Evolutionary conservation across 148 eudicot species (phyloP).

Genomic region (Silene conica): DNA sequence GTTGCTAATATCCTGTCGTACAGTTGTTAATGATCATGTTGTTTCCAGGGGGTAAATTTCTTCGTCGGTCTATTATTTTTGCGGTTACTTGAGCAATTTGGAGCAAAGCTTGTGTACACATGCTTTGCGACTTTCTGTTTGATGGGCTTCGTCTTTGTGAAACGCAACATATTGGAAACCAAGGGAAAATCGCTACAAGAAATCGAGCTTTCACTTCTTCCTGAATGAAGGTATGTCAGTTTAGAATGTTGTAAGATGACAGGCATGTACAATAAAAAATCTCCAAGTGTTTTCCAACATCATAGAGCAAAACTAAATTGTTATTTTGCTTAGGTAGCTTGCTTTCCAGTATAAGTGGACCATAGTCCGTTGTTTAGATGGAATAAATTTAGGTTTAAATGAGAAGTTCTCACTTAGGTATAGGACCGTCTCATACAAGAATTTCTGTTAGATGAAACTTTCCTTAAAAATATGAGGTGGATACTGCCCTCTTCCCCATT

Average conservation of each 20-base stretch:
- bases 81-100: constrained; percentile 68
- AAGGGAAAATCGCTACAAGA: constrained; percentile 86
- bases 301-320: background rate
- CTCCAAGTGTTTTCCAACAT: background rate
- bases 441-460: background rate
- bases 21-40: constrained; percentile 1
- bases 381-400: too few relatives aligned
- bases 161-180: constrained; percentile 74
- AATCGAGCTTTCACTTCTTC: constrained; percentile 76
- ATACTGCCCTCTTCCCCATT: background rate
- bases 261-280: background rate
- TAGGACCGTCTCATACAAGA: background rate
- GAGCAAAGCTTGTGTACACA: constrained; percentile 61
- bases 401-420: too few relatives aligned
- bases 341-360: background rate
- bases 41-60: constrained; percentile 69
- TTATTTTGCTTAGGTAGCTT: background rate
- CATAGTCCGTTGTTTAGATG: background rate
- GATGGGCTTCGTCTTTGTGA: constrained; percentile 54
- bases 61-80: constrained; percentile 74
- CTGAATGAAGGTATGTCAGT: constrained; percentile 42
- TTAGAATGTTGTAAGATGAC: background rate
- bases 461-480: background rate
- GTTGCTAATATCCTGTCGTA: background rate
- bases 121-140: constrained; percentile 66